Percentiles rank a stretch among this genome's conserved stretches.
Conservation (phyloP, 164 flowering plant species). For the Nymphaea colorata region DNA sequence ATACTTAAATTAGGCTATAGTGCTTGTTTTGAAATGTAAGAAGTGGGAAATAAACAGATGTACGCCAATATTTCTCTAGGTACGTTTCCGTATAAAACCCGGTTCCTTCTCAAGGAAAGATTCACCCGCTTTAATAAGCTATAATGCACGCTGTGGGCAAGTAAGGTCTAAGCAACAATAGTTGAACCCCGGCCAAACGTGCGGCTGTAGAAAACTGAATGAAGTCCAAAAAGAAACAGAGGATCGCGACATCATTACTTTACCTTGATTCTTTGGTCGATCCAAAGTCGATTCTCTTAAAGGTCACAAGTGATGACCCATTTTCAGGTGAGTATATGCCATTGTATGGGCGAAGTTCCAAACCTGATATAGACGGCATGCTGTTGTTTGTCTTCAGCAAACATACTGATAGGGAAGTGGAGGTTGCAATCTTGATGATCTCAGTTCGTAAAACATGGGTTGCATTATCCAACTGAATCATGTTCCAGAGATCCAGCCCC, state of each 20-base stretch:
- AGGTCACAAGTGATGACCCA: conserved; percentile 13
- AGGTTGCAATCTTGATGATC: conserved; percentile 13
- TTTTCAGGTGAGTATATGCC: conserved; percentile 3
- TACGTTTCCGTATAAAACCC: no score
- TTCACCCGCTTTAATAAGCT: no score
- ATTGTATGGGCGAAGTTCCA: conserved; percentile 22
- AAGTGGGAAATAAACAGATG: no score
- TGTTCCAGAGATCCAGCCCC: conserved; percentile 23
- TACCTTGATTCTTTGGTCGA: background rate
- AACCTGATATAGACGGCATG: conserved; percentile 28
- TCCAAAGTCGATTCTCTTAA: conserved; percentile 15
- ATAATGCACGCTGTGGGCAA: no score
- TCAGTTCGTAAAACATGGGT: conserved; percentile 10
- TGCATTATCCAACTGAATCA: conserved; percentile 7
- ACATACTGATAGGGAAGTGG: conserved; percentile 18
- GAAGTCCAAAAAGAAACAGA: background rate
- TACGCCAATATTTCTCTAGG: no score
- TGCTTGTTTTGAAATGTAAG: no score
- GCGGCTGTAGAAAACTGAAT: background rate
- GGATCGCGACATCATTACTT: no score
- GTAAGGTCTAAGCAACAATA: no score
- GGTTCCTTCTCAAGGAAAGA: no score
- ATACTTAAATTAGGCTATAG: no score
- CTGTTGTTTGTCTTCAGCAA: conserved; percentile 27
- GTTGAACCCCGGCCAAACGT: no score